These are phyloP conservation scores for Monosporascus ibericus DNA, from an alignment of 2,329 filamentous ascomycete genomes.

Conservation along the genomic window DNA sequence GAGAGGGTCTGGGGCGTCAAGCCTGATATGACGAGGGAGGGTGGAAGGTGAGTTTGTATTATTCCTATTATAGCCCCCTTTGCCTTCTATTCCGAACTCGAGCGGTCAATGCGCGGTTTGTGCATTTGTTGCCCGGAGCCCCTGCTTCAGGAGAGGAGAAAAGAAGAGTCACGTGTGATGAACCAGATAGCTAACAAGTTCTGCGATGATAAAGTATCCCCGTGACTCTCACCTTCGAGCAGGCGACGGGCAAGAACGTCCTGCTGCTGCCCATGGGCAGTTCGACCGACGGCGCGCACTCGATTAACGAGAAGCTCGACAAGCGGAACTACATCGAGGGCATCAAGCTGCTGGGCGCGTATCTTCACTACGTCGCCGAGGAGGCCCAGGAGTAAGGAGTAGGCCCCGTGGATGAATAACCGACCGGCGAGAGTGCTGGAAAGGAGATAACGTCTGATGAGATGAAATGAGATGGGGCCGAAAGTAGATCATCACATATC, in stretches of 20 bases:
- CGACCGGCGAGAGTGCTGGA: no score
- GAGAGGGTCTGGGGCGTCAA: constrained; percentile 89
- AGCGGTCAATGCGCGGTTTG: no score
- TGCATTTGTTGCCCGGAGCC: no score
- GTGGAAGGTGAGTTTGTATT: constrained; percentile 61
- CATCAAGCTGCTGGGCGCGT: constrained; percentile 89
- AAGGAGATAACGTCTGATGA: no score
- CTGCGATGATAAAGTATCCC: constrained; percentile 61
- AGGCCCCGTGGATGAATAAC: no score
- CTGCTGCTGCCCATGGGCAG: constrained; percentile 93
- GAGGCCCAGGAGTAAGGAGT: constrained; percentile 49
- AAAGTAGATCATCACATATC: no score
- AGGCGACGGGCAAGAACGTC: constrained; percentile 97
- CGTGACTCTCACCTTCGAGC: constrained; percentile 93
- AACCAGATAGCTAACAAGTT: constrained; percentile 1
- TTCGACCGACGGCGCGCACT: constrained; percentile 93
- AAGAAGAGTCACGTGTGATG: no score
- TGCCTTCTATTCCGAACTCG: neutral
- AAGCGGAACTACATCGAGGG: constrained; percentile 97
- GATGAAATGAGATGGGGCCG: no score
- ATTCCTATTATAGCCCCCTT: neutral
- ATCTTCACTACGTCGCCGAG: constrained; percentile 91
- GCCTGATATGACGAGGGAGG: constrained; percentile 93
- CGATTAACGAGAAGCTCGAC: constrained; percentile 97
- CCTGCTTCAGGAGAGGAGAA: no score